These are phyloP conservation scores for Larix kaempferi DNA, from an alignment of 75 land plant genomes.

Conservation along the genomic window DNA sequence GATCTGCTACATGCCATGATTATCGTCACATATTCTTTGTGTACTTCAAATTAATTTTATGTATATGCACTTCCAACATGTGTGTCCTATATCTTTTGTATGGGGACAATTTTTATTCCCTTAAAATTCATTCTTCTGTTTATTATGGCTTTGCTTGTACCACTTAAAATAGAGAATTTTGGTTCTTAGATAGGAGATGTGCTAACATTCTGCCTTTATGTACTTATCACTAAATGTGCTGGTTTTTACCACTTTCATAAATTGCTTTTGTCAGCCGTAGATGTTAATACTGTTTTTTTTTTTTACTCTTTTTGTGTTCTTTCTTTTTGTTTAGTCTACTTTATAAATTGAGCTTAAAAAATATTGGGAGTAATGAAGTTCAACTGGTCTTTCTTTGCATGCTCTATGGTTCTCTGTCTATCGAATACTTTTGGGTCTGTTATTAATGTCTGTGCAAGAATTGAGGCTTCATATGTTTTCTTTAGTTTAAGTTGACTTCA, in stretches of 20 bases:
- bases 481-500: background rate
- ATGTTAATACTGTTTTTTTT: background rate
- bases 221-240: background rate
- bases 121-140: background rate
- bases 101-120: no score
- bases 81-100: no score
- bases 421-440: background rate
- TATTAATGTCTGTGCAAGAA: no score
- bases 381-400: background rate
- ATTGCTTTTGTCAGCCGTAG: background rate
- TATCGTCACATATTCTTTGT: no score
- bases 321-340: background rate
- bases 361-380: no score
- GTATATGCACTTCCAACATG: no score
- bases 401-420: background rate
- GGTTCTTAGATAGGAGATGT: background rate
- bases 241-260: background rate
- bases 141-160: background rate
- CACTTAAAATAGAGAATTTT: background rate
- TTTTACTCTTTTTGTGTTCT: background rate
- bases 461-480: background rate
- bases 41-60: no score
- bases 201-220: background rate
- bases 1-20: no score
- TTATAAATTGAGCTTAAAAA: background rate